Conservation (phyloP, 1,284 basidiomycete species). For the Puccinia triticina region DNA sequence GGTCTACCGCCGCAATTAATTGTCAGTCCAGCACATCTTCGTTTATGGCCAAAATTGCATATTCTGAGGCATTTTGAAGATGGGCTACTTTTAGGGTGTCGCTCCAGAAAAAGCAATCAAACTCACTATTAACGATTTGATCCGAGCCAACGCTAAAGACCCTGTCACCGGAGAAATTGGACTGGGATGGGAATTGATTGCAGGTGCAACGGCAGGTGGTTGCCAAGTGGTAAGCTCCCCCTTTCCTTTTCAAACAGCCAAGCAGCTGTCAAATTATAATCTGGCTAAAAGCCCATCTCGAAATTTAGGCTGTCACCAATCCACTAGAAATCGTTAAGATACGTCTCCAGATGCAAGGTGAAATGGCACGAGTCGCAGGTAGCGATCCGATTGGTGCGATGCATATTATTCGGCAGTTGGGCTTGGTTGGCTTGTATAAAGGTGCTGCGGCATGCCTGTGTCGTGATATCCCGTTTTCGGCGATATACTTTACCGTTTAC, state of each 20-base stretch:
- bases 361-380: slow-evolving; percentile 78
- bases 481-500: slow-evolving; percentile 66
- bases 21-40: slow-evolving; percentile 63
- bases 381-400: slow-evolving; percentile 79
- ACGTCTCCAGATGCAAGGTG: slow-evolving; percentile 92
- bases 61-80: not conserved
- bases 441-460: slow-evolving; percentile 79
- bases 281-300: not conserved
- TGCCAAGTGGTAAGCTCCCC: slow-evolving; percentile 83
- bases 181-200: slow-evolving; percentile 80
- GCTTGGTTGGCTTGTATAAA: slow-evolving; percentile 87
- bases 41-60: not conserved
- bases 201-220: slow-evolving; percentile 90
- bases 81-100: slow-evolving; percentile 71
- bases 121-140: slow-evolving; percentile 86
- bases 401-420: slow-evolving; percentile 89
- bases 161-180: slow-evolving; percentile 92
- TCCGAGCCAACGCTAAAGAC: slow-evolving; percentile 81
- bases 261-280: not conserved
- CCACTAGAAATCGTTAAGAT: slow-evolving; percentile 88
- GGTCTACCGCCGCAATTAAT: slow-evolving; percentile 93
- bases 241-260: not conserved
- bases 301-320: slow-evolving; percentile 84
- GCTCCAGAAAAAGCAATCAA: slow-evolving; percentile 99
- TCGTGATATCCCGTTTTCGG: slow-evolving; percentile 86